Evolutionary conservation across 768 basidiomycete genomes (phyloP), one percentile per base, ranked within the genome.

Genomic region (Termitomyces sp.): DNA sequence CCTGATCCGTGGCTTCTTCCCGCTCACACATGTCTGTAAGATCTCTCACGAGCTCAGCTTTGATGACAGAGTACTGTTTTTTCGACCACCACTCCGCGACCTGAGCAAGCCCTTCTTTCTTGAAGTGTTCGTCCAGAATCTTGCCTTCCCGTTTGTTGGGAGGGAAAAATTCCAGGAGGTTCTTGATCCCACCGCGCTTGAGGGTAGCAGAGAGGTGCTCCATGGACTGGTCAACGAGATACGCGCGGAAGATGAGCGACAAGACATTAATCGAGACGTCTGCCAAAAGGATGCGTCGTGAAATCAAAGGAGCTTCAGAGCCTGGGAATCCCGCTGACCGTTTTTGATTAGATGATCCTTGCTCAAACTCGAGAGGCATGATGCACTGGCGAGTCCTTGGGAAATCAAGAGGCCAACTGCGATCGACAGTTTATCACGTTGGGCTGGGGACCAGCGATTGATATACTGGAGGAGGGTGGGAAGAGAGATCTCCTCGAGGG

Each of bases 261-360:
- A 98, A 69, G 57, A 93, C 85, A 62, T 75, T 78, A 62, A 93
- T 73, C 35, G 93, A 85, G 42, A 93, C 80, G 66, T 91, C 93
- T 95, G 65, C 48, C 5, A 53, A 60, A 40, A 31, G 38, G 40
- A 50, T 52, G 11, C 37, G 28, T 33, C 40, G 17, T 57, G 26
- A 52, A 40, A 33, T 33, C 28, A 41, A 11, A 7, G 21, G 42
- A 9, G 17, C 17, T 51, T 33, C 6, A 6, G 2, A 37, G 31
- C 12, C 23, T 31, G 14, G 35, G n/a, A 26, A 49, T 38, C 10
- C 26, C 43, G 9, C 73, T 60, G 56, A 91, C 93, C 90, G 61
- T 99, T 95, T 76, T 98, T 98, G 70, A 96, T 81, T 62, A 98
- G 83, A 69, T 98, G 94, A 63, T 98, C 96, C 71, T 93, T 96